Conservation (phyloP, 192 early-diverging fungal species). For the Linnemannia zychae region DNA sequence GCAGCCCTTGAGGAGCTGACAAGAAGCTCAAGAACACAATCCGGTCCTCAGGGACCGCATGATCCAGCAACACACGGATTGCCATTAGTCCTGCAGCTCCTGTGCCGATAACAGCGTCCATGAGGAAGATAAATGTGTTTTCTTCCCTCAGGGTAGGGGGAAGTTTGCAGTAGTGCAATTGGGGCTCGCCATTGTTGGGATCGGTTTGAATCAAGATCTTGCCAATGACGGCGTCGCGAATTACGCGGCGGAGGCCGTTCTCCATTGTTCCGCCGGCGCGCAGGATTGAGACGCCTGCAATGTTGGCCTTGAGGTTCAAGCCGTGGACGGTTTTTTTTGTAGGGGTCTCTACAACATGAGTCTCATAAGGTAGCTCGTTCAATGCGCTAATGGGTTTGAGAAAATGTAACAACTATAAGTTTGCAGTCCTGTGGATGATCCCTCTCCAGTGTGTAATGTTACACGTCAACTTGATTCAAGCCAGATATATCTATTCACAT, state of each 20-base stretch:
- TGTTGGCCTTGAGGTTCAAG: slow-evolving; percentile 40
- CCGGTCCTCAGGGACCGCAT: slow-evolving; percentile 86
- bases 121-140: slow-evolving; percentile 45
- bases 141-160: slow-evolving; percentile 61
- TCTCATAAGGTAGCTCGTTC: slow-evolving; percentile 67
- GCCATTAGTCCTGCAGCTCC: slow-evolving; percentile 98
- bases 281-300: slow-evolving; percentile 86
- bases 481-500: slow-evolving; percentile 6
- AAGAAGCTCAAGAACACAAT: slow-evolving; percentile 91
- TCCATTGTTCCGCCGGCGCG: slow-evolving; percentile 96
- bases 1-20: slow-evolving; percentile 82
- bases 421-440: too few relatives aligned
- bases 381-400: slow-evolving; percentile 65
- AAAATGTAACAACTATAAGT: neutral
- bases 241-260: slow-evolving; percentile 83
- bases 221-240: slow-evolving; percentile 85
- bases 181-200: slow-evolving; percentile 84
- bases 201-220: slow-evolving; percentile 94
- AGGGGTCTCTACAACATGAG: slow-evolving; percentile 69
- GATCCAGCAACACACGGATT: slow-evolving; percentile 92
- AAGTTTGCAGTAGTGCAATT: slow-evolving; percentile 89
- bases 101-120: slow-evolving; percentile 91
- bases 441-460: too few relatives aligned
- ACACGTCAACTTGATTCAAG: too few relatives aligned
- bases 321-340: slow-evolving; percentile 69